Conservation (phyloP, 2,329 filamentous ascomycete species). For the Scopulariopsis brevicaulis region DNA sequence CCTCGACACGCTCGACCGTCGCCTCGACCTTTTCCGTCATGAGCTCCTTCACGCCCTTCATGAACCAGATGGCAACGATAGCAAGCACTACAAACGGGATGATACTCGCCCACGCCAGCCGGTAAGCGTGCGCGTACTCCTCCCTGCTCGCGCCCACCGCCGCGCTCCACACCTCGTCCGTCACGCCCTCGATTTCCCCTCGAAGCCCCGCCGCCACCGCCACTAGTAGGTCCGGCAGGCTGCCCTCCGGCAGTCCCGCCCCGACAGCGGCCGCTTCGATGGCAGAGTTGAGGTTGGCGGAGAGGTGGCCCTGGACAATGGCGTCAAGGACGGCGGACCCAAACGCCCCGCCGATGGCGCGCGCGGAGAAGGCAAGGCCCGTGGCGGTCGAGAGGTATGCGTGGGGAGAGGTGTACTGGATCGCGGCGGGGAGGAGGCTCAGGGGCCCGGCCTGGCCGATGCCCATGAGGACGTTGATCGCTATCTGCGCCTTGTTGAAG, state of each 20-base stretch:
- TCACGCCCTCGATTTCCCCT: conserved; percentile 21
- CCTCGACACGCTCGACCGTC: conserved; percentile 27
- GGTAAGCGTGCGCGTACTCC: conserved; percentile 33
- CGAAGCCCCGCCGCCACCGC: conserved; percentile 16
- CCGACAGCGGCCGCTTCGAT: conserved; percentile 17
- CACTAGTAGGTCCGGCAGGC: conserved; percentile 17
- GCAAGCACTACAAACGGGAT: conserved; percentile 40
- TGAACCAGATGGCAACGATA: conserved; percentile 26
- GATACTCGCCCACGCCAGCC: conserved; percentile 35
- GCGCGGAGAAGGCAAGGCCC: conserved; percentile 38
- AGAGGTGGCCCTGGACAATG: conserved; percentile 35
- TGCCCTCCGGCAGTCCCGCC: conserved; percentile 20
- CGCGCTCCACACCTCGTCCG: conserved; percentile 13
- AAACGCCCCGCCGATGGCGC: conserved; percentile 40
- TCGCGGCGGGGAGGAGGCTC: conserved; percentile 33
- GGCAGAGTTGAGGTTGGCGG: conserved; percentile 22
- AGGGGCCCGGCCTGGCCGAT: conserved; percentile 37
- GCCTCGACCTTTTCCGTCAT: conserved; percentile 44
- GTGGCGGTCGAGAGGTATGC: conserved; percentile 40
- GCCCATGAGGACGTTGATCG: conserved; percentile 32
- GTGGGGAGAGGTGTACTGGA: conserved; percentile 42
- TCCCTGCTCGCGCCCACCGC: conserved; percentile 10
- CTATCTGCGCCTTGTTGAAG: conserved; percentile 32
- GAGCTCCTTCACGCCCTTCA: conserved; percentile 35
- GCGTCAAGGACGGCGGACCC: conserved; percentile 38